Evolutionary conservation across 208 protist species (phyloP), one percentile per base, ranked within the genome.

Genomic region (Leishmania martiniquensis): DNA sequence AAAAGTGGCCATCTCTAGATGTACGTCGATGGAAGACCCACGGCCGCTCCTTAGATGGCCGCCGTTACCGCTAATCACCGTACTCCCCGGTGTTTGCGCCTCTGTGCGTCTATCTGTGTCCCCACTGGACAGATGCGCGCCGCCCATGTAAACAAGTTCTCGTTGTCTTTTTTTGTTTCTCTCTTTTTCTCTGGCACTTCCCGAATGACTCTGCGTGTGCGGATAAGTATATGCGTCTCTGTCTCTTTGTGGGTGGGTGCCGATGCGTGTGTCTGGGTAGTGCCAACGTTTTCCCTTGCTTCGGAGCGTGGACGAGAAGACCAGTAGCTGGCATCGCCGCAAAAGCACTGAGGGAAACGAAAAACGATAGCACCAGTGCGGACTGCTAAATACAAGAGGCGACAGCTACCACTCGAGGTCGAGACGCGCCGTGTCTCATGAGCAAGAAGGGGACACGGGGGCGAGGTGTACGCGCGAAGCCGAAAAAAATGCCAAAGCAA

Each of bases 111-210:
- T 29, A 29, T 74, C 9, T 66, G 42, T 80, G 1, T 52, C 3
- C 4, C 15, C n/a, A 2, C 15, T 39, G 68, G 47, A 2, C 3
- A 17, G 37, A 34, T 54, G 44, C 68, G 42, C 45, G 68, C 4
- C 68, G 29, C 13, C 49, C 20, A 72, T 72, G 68, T 72, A 72
- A 29, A 57, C 68, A 72, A 72, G 32, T 20, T 20, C 22, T 39
- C 25, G 52, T 71, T 37, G 1, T 63, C n/a, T 45, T 44, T 13
- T 20, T 25, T 34, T 57, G 9, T 49, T 45, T 57, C n/a, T 76
- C 47, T 69, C 1, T 51, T 32, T 72, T 32, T 57, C 37, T 57
- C 29, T 63, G 57, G 57, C 57, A 37, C 57, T 7, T 63, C 13
- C 57, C 29, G 57, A 29, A 37, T n/a, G 57, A 63, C 15, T 4